Conservation (phyloP, 345 rosid species). For the Brassica cretica region DNA sequence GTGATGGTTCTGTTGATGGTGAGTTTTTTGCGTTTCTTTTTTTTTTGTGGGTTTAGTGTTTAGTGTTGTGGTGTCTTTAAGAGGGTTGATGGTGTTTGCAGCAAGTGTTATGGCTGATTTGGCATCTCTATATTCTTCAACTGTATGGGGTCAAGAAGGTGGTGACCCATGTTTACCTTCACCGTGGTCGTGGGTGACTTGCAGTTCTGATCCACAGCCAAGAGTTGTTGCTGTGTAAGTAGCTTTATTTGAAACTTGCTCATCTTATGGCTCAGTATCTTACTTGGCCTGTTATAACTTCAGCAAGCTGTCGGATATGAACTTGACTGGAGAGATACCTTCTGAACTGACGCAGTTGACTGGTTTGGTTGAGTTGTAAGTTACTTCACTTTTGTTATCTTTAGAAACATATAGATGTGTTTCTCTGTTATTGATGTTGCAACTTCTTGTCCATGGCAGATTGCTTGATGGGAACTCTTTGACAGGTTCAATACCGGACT, state of each 20-base stretch:
- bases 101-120: slow-evolving; percentile 58
- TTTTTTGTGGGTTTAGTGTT: background rate
- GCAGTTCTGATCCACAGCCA: slow-evolving; percentile 69
- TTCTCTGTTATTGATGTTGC: slow-evolving; percentile 10
- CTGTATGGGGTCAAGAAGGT: slow-evolving; percentile 90
- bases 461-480: slow-evolving; percentile 89
- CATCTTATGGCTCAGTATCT: background rate
- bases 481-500: slow-evolving; percentile 84
- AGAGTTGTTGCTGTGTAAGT: slow-evolving; percentile 65
- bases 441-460: slow-evolving; percentile 46
- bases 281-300: slow-evolving; percentile 19
- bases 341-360: slow-evolving; percentile 66
- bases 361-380: slow-evolving; percentile 89
- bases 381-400: slow-evolving; percentile 15
- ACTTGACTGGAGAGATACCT: slow-evolving; percentile 79
- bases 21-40: slow-evolving; percentile 24
- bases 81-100: slow-evolving; percentile 45
- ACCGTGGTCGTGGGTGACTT: slow-evolving; percentile 92
- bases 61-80: background rate
- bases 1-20: slow-evolving; percentile 83
- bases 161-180: slow-evolving; percentile 95
- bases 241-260: background rate
- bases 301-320: slow-evolving; percentile 75
- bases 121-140: slow-evolving; percentile 51
- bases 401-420: slow-evolving; percentile 1